Evolutionary conservation across 345 rosid genomes (phyloP).

Genomic region (Camelina neglecta): DNA sequence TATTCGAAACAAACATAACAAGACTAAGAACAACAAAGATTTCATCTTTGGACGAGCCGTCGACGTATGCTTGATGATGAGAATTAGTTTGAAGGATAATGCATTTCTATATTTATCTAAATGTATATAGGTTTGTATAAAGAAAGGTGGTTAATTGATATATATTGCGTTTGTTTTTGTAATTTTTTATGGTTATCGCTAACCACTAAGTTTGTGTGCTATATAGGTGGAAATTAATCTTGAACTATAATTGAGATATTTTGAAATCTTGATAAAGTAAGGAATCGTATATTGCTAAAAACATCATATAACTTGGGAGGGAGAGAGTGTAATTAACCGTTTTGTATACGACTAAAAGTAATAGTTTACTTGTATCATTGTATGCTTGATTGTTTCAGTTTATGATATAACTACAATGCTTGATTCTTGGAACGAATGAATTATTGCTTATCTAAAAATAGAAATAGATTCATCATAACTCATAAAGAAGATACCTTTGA

Average conservation of each 20-base stretch:
- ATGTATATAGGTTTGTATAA: conserved; percentile 9
- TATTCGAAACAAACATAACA: conserved; percentile 35
- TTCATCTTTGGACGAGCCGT: conserved; percentile 28
- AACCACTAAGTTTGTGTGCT: conserved; percentile 8
- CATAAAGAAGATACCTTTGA: neutral
- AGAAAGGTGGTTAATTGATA: conserved; percentile 41
- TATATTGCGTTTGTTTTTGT: conserved; percentile 29
- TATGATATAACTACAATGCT: neutral
- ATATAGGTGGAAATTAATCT: neutral
- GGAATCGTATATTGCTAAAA: neutral
- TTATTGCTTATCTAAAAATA: conserved; percentile 14
- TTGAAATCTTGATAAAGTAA: neutral
- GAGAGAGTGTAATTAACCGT: neutral
- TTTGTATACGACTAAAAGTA: conserved; percentile 1
- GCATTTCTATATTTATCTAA: neutral
- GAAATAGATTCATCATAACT: neutral
- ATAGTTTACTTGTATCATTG: conserved; percentile 11
- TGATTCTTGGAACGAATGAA: neutral
- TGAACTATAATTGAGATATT: neutral
- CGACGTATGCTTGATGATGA: neutral
- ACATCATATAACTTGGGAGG: too few relatives aligned
- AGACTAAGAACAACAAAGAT: conserved; percentile 29
- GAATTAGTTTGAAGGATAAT: conserved; percentile 13
- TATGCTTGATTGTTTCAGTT: neutral
- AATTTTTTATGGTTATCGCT: conserved; percentile 14